Conservation (phyloP, 208 protist genomes). For the Wallacemonas rigidus region DNA sequence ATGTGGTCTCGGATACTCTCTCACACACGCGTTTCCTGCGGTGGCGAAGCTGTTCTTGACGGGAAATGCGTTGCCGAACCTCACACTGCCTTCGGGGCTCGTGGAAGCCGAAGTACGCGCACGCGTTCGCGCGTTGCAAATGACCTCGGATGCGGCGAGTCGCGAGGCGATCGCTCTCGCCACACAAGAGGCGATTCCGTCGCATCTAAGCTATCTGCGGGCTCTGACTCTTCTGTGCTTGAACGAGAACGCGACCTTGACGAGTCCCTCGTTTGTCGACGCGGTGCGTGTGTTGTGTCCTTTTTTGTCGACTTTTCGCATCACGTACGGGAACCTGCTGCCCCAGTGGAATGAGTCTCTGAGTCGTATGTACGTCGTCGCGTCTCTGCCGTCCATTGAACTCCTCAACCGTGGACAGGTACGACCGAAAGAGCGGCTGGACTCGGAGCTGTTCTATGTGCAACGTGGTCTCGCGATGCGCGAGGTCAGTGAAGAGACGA, state of each 20-base stretch:
- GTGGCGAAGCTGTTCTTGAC: conserved; percentile 74
- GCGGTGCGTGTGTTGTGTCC: conserved; percentile 68
- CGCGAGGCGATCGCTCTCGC: conserved; percentile 1
- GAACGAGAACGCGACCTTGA: conserved; percentile 72
- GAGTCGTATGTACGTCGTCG: conserved; percentile 86
- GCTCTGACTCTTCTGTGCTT: conserved; percentile 67
- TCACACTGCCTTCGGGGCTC: conserved; percentile 25
- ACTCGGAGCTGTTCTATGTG: conserved; percentile 88
- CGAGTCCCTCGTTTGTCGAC: conserved; percentile 52
- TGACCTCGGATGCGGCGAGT: background rate
- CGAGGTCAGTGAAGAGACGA: conserved; percentile 19
- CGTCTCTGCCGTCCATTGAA: conserved; percentile 72
- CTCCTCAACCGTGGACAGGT: conserved; percentile 80
- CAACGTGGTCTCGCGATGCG: conserved; percentile 73
- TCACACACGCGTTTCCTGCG: conserved; percentile 54
- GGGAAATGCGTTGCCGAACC: conserved; percentile 61
- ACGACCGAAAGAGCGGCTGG: conserved; percentile 77
- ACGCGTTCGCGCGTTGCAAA: background rate
- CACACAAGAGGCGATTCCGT: conserved; percentile 11
- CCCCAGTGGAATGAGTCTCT: conserved; percentile 82
- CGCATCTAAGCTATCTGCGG: conserved; percentile 44
- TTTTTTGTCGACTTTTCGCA: conserved; percentile 61
- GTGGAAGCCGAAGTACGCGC: conserved; percentile 11
- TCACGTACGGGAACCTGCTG: conserved; percentile 74
- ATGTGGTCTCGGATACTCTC: conserved; percentile 39